Evolutionary conservation across 768 basidiomycete species (phyloP), one percentile per base, ranked within the genome.

Genomic region (Russula dissimulans): DNA sequence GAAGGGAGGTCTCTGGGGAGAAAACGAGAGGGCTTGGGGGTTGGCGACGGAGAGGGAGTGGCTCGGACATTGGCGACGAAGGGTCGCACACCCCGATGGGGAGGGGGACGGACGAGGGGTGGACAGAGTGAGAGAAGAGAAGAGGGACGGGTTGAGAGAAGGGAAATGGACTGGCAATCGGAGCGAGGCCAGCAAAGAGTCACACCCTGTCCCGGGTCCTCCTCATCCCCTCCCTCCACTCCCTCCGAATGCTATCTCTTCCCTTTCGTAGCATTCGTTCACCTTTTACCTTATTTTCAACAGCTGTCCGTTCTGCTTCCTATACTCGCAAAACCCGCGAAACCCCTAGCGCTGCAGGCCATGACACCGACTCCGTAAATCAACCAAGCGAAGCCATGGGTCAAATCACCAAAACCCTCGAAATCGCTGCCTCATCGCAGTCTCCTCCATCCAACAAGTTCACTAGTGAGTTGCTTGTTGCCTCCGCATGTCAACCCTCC

Each of bases 11-110:
- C 66, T 89, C 86, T 61, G 87, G 83, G 51, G 85, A 78, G 70
- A 90, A 86, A 48, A 91, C 81, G 71, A 90, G 87, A 62, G 89
- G 89, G 67, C 86, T 87, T n/a, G 89, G 87, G 45, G 83, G 84
- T 68, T 69, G 73, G 63, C 70, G 76, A 66, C 72, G 74, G 64
- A 64, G 67, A 42, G 61, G 54, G 57, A 65, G 66, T 62, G 71
- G 67, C 57, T 73, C 73, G 61, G 73, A 71, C 72, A 73, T 74
- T 67, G 43, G 62, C 52, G 66, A 58, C 52, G 49, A 55, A 46
- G 50, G 36, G 59, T 36, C 58, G 62, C 59, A 60, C 62, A 57
- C 57, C 56, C 57, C 52, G 54, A 50, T 31, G 42, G 56, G 31
- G 44, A 43, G 56, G 53, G 53, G 54, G 43, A 36, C 36, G 46